Evolutionary conservation across 1,284 basidiomycete genomes (phyloP), one percentile per base, ranked within the genome.

Genomic region (Marasmius sp.): DNA sequence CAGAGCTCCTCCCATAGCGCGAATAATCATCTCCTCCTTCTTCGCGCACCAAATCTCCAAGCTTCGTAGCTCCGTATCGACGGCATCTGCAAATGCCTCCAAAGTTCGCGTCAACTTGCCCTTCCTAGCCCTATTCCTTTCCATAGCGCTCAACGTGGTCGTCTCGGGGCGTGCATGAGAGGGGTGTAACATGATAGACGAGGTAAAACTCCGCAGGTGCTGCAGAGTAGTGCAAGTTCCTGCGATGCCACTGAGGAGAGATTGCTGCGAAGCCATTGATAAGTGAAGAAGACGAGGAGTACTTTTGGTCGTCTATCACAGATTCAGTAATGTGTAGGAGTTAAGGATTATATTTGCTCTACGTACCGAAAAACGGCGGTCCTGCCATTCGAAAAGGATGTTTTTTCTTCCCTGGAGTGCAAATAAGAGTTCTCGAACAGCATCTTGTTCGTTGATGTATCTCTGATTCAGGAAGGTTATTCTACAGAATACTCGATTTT

Each of bases 21-120:
- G 75, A 67, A 84, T 85, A 51, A 94, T 87, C 0, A 77, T 75
- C 64, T 88, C 84, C 73, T 95, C 93, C 53, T 79, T 79, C 1
- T 74, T 72, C 0, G 92, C 85, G 65, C 91, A 89, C 92, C 92
- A 95, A 3, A 67, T 67, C 61, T 91, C 83, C 61, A 93, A 85
- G 0, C 66, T 65, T 16, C 79, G 78, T 3, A 94, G 72, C 59
- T 90, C 82, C 8, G 72, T 64, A 53, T 87, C 85, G 50, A 93
- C 75, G 0, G 90, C 90, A 61, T 92, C 91, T 0, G 89, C 85
- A 70, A 94, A 94, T 0, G 94, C 93, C 70, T 94, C 91, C 12
- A 89, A 75, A 0, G 92, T 94, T 47, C 83, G 84, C 1, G 85
- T 86, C 11, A 74, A 70, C 12, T 64, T 63, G 20, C 64, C 52